A percentile compares a stretch with the other conserved stretches of the same genome.
Evolutionary conservation across 1,139 yeast species (phyloP).

Genomic region (Scheffersomyces segobiensis): DNA sequence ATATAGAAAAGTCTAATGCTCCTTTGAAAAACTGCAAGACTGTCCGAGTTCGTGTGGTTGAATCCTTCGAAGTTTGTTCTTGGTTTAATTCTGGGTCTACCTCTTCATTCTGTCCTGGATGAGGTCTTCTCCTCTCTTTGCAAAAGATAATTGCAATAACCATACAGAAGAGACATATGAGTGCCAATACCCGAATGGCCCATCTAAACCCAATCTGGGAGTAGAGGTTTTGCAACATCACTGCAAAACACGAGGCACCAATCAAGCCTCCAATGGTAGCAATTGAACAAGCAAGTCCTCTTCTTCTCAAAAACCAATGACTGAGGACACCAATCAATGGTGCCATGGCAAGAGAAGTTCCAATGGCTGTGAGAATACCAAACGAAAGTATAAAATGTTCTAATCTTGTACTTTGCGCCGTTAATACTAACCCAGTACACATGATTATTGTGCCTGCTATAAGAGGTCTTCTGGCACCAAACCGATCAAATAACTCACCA

Average conservation of each 20-base stretch:
- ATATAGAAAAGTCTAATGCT: slow-evolving; percentile 41
- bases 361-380: slow-evolving; percentile 56
- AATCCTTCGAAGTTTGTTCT: not conserved
- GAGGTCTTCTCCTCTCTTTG: slow-evolving; percentile 32
- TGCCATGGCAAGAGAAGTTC: slow-evolving; percentile 56
- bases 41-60: not conserved
- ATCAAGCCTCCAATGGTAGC: slow-evolving; percentile 64
- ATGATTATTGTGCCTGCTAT: slow-evolving; percentile 47
- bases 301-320: slow-evolving; percentile 58
- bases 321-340: slow-evolving; percentile 61
- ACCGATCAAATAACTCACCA: slow-evolving; percentile 61
- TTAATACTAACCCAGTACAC: slow-evolving; percentile 49
- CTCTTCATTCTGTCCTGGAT: not conserved
- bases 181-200: slow-evolving; percentile 60
- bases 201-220: slow-evolving; percentile 55
- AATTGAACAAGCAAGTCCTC: slow-evolving; percentile 58
- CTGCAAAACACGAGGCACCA: slow-evolving; percentile 62
- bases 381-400: slow-evolving; percentile 63
- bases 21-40: slow-evolving; percentile 5
- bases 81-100: not conserved
- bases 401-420: slow-evolving; percentile 53
- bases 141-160: slow-evolving; percentile 38
- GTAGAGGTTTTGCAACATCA: slow-evolving; percentile 51
- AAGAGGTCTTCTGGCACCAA: slow-evolving; percentile 52
- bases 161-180: slow-evolving; percentile 45